Percentiles rank a stretch among this genome's conserved stretches.
These are phyloP conservation scores for Fennellomyces sp. DNA, from an alignment of 371 early-diverging fungal genomes.

Conservation along the genomic window DNA sequence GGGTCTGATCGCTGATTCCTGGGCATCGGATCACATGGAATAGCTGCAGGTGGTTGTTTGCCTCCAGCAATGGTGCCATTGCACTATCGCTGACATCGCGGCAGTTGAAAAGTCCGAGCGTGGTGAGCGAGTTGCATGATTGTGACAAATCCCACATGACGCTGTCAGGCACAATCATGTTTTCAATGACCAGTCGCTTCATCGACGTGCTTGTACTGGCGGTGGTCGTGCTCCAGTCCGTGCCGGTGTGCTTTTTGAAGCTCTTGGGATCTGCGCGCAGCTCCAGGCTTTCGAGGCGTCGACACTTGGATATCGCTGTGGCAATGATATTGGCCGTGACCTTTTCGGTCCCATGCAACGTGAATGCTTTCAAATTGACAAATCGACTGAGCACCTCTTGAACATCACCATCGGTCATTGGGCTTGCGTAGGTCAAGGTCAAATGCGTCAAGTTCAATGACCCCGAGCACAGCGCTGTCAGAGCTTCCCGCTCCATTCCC, in stretches of 20 bases:
- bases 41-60: not conserved
- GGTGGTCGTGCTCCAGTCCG: not conserved
- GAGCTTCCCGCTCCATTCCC: not conserved
- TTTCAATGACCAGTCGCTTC: slow-evolving; percentile 11
- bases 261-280: slow-evolving; percentile 23
- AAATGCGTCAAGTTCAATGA: slow-evolving; percentile 16
- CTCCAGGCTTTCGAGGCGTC: slow-evolving; percentile 22
- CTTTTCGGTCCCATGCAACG: slow-evolving; percentile 19
- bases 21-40: slow-evolving; percentile 22
- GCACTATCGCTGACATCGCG: not conserved
- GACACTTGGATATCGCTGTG: slow-evolving; percentile 16
- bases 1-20: slow-evolving; percentile 6
- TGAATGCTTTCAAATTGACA: slow-evolving; percentile 18
- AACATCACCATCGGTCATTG: slow-evolving; percentile 19
- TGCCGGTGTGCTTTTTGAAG: not conserved
- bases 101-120: slow-evolving; percentile 16
- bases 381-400: slow-evolving; percentile 14
- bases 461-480: slow-evolving; percentile 19
- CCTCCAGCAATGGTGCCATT: not conserved
- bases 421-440: slow-evolving; percentile 23
- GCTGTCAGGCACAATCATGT: slow-evolving; percentile 2
- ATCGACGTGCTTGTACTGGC: no score
- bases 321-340: slow-evolving; percentile 14
- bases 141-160: slow-evolving; percentile 2
- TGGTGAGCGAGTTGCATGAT: not conserved